phyloP scores from a whole-genome alignment of 331 rosid species.

The Quercus lobata region DNA sequence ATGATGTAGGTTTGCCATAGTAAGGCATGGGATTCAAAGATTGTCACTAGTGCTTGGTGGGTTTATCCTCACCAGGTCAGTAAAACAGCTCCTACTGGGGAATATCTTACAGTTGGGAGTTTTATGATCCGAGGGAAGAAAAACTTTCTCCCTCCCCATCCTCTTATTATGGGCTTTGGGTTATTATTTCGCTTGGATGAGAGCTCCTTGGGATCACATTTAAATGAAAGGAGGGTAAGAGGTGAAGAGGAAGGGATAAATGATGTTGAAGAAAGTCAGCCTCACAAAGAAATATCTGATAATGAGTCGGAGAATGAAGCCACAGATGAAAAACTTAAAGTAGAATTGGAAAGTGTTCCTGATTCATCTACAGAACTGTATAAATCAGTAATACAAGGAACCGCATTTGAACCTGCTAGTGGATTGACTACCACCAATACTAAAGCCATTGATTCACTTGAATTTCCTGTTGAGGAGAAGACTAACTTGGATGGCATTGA shows the following conservation, averaged over 20 bases:
- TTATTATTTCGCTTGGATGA: slow-evolving; percentile 95
- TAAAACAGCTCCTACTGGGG: slow-evolving; percentile 99
- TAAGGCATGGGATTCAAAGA: slow-evolving; percentile 98
- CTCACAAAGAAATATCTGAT: slow-evolving; percentile 56
- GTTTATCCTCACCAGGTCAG: slow-evolving; percentile 97
- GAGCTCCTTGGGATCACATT: slow-evolving; percentile 96
- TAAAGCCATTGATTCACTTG: slow-evolving; percentile 28
- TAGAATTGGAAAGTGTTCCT: slow-evolving; percentile 33
- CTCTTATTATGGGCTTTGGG: slow-evolving; percentile 97
- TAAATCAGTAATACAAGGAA: slow-evolving; percentile 21
- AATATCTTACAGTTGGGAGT: slow-evolving; percentile 97
- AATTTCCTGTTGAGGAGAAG: slow-evolving; percentile 26
- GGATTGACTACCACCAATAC: slow-evolving; percentile 15
- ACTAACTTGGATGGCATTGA: slow-evolving; percentile 27
- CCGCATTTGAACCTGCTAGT: slow-evolving; percentile 28
- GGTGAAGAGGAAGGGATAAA: slow-evolving; percentile 86
- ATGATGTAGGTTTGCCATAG: slow-evolving; percentile 87
- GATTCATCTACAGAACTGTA: slow-evolving; percentile 27
- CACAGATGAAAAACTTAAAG: slow-evolving; percentile 32
- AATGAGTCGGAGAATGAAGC: slow-evolving; percentile 61
- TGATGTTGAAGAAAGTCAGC: slow-evolving; percentile 60
- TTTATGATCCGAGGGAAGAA: slow-evolving; percentile 98
- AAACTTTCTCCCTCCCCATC: slow-evolving; percentile 95
- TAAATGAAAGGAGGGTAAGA: slow-evolving; percentile 97
- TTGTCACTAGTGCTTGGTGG: slow-evolving; percentile 99